Conservation (phyloP, 1,284 basidiomycete species). For the Apiotrichum akiyoshidainum region DNA sequence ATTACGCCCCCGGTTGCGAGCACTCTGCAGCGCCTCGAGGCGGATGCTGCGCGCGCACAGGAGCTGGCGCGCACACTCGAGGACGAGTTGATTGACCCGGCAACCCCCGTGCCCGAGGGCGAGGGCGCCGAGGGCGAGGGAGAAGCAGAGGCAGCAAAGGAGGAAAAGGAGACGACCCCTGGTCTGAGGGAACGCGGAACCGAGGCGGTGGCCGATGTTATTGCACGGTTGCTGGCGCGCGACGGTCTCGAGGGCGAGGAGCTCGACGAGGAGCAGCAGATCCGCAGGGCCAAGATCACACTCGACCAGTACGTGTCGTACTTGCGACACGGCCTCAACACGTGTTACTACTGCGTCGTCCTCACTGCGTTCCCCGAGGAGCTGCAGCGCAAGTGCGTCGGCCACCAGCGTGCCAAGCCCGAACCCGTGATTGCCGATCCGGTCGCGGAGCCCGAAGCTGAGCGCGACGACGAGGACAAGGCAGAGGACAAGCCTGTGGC, state of each 20-base stretch:
- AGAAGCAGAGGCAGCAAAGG: constrained; percentile 13
- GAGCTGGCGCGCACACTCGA: constrained; percentile 69
- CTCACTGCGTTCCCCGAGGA: constrained; percentile 88
- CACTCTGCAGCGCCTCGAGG: constrained; percentile 69
- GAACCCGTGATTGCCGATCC: constrained; percentile 50
- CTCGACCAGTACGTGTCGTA: constrained; percentile 42
- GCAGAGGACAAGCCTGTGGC: constrained; percentile 20
- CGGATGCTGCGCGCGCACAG: constrained; percentile 72
- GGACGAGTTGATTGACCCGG: constrained; percentile 54
- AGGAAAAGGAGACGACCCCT: constrained; percentile 17
- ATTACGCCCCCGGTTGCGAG: constrained; percentile 76
- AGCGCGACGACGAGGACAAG: constrained; percentile 48
- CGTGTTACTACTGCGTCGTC: constrained; percentile 87
- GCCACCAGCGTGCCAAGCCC: constrained; percentile 64
- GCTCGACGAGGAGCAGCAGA: constrained; percentile 29
- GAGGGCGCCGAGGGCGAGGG: constrained; percentile 46
- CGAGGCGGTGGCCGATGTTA: constrained; percentile 39
- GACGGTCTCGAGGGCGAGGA: constrained; percentile 32
- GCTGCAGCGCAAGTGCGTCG: constrained; percentile 86
- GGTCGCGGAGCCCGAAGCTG: constrained; percentile 31
- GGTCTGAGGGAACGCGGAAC: constrained; percentile 40
- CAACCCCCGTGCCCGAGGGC: constrained; percentile 24
- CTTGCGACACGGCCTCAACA: constrained; percentile 43
- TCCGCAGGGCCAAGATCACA: constrained; percentile 40
- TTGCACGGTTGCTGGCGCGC: constrained; percentile 32